Evolutionary conservation across 2,329 filamentous ascomycete genomes (phyloP), one percentile per base, ranked within the genome.

Genomic region (Ophiostoma tasmaniense): DNA sequence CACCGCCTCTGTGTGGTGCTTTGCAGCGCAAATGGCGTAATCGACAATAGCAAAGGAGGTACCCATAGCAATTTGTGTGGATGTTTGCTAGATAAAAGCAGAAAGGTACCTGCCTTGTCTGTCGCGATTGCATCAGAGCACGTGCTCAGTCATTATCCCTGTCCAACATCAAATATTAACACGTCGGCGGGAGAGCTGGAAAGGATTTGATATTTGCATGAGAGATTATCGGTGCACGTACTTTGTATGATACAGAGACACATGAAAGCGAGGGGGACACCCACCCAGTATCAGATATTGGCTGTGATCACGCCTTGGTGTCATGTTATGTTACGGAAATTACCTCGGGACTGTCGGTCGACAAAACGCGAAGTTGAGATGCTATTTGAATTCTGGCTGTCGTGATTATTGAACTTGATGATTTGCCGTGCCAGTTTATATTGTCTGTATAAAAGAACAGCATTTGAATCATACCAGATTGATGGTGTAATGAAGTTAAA

Each of bases 1-100:
- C 61, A 64, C 61, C 61, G 61, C 59, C 59, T 64, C 61, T 37
- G 61, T 64, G 61, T 64, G 61, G 61, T 64, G 61, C 61, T 64
- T 64, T 64, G 11, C 20, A n/a, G 61, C 30, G 30, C 30, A 37
- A 37, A 64, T 64, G 61, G 61, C 61, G 61, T 37, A 37, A 64
- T 37, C n/a, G 30, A 61, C 50, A 4, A 25, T 2, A 55, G 50
- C 45, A 25, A 55, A 55, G 50, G 25, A 35, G 14, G 28, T 35
- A 62, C 59, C 30, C 17, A 14, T 8, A 20, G 8, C 2, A 22
- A 2, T 64, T 64, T 64, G 61, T 25, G 61, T 64, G 61, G 59
- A 7, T 10, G 20, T 64, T 64, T 64, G 8, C 20, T 35, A 11
- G 61, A 10, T 7, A 37, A 33, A 13, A 17, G 10, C 14, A 3